These are phyloP conservation scores for Oryza meyeriana DNA, from an alignment of 176 grass and related monocot species.

Conservation along the genomic window DNA sequence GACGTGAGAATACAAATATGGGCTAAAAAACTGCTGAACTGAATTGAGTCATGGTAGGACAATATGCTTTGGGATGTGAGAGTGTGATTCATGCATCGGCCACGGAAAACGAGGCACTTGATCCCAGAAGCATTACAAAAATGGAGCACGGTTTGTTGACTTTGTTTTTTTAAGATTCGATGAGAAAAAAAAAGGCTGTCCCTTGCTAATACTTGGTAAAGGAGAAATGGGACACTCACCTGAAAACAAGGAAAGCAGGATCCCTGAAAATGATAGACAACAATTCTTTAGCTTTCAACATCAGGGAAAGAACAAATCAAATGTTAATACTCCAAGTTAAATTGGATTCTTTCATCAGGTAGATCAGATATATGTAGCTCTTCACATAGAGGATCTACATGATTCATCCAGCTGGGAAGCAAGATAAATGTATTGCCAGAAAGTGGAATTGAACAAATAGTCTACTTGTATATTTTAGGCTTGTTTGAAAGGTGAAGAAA, in stretches of 20 bases:
- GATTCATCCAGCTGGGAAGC: not conserved
- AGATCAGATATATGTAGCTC: not conserved
- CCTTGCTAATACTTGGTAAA: not conserved
- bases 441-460: not conserved
- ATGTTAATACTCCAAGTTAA: not conserved
- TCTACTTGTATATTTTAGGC: not conserved
- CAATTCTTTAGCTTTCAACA: conserved; percentile 12
- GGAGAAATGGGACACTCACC: not conserved
- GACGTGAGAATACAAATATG: not conserved
- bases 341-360: not conserved
- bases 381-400: not conserved
- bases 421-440: not conserved
- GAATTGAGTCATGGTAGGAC: not conserved
- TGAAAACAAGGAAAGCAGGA: conserved; percentile 32
- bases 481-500: no score
- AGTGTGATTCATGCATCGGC: not conserved
- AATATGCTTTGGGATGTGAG: not conserved
- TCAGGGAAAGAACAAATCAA: not conserved
- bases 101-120: conserved; percentile 4
- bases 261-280: conserved; percentile 27
- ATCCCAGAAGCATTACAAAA: conserved; percentile 37
- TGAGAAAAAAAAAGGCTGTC: not conserved
- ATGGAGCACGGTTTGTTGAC: conserved; percentile 23
- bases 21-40: not conserved
- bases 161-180: conserved; percentile 8